phyloP scores from a whole-genome alignment of 1,284 basidiomycete species.

The Apiotrichum siamense region DNA sequence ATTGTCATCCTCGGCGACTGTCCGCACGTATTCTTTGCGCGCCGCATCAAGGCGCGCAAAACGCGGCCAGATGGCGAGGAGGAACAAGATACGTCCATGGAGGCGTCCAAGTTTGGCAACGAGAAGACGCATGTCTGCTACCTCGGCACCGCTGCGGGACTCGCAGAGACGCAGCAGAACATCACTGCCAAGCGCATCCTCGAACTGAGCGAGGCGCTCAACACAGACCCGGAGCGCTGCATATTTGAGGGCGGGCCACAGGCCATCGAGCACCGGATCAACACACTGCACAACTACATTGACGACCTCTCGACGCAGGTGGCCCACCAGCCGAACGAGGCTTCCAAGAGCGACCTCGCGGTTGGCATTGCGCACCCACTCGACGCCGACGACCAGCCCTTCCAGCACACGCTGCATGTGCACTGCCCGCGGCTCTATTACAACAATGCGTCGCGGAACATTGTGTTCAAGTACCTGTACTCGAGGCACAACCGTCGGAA shows the following conservation, averaged over 20 bases:
- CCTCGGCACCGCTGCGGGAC: slow-evolving; percentile 60
- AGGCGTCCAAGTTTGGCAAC: slow-evolving; percentile 73
- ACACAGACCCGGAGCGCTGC: neutral
- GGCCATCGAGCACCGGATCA: slow-evolving; percentile 18
- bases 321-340: slow-evolving; percentile 17
- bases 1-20: slow-evolving; percentile 68
- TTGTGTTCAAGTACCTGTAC: slow-evolving; percentile 85
- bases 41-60: slow-evolving; percentile 48
- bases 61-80: slow-evolving; percentile 42
- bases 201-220: slow-evolving; percentile 25
- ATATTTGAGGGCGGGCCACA: neutral
- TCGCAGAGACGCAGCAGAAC: slow-evolving; percentile 63
- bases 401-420: slow-evolving; percentile 85
- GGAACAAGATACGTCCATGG: slow-evolving; percentile 18
- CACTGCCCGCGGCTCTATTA: slow-evolving; percentile 81
- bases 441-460: slow-evolving; percentile 70
- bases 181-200: slow-evolving; percentile 56
- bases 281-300: slow-evolving; percentile 26
- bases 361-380: neutral
- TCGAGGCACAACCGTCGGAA: slow-evolving; percentile 67
- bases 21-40: slow-evolving; percentile 78
- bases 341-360: neutral
- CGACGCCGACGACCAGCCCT: slow-evolving; percentile 3
- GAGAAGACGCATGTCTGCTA: slow-evolving; percentile 83
- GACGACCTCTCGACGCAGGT: slow-evolving; percentile 22